These are phyloP conservation scores for Fonsecaea nubica DNA, from an alignment of 2,329 filamentous ascomycete species.

Conservation along the genomic window DNA sequence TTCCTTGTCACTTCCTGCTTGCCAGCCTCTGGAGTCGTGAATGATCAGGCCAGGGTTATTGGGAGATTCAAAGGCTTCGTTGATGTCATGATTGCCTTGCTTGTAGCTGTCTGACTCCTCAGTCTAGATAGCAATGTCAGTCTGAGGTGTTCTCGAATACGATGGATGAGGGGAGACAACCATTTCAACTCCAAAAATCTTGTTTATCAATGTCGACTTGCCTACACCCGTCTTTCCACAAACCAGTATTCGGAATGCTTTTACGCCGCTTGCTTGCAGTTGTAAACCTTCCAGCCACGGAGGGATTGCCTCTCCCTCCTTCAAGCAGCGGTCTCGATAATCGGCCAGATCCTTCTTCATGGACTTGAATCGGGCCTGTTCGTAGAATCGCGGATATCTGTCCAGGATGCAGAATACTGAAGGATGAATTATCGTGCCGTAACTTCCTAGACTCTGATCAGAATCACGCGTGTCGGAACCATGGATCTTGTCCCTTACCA, in stretches of 20 bases:
- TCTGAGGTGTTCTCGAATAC: constrained; percentile 39
- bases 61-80: constrained; percentile 43
- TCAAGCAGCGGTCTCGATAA: constrained; percentile 40
- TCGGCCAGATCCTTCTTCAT: constrained; percentile 35
- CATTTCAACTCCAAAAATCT: constrained; percentile 45
- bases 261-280: constrained; percentile 39
- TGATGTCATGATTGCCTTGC: constrained; percentile 45
- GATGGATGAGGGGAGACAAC: constrained; percentile 33
- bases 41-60: constrained; percentile 46
- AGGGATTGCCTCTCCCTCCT: constrained; percentile 38
- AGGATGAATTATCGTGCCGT: constrained; percentile 46
- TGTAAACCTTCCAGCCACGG: constrained; percentile 42
- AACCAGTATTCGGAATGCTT: constrained; percentile 46
- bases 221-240: constrained; percentile 46
- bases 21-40: constrained; percentile 47
- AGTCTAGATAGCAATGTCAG: constrained; percentile 22
- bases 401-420: constrained; percentile 45
- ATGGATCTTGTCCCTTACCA: constrained; percentile 31
- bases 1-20: constrained; percentile 45
- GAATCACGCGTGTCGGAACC: background rate
- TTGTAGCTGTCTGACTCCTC: constrained; percentile 40
- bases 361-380: constrained; percentile 41
- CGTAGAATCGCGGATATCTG: constrained; percentile 42
- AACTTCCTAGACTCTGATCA: constrained; percentile 14
- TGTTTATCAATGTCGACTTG: constrained; percentile 45